Base-by-base conservation (phyloP, 2,329 filamentous ascomycete species). In the Xylaria sp. region DNA sequence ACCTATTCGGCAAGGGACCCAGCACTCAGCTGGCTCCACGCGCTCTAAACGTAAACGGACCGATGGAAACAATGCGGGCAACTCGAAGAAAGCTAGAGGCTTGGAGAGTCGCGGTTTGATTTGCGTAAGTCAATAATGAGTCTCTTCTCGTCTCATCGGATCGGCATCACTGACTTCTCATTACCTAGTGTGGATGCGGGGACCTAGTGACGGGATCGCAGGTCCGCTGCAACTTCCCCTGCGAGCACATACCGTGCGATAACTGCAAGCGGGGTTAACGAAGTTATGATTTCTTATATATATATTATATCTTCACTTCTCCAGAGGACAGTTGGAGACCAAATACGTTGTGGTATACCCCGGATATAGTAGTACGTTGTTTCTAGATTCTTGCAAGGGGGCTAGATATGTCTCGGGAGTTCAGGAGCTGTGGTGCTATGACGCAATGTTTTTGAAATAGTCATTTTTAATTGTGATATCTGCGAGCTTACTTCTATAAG, bases 41-140 rank as follows among this genome's bases (percentile, higher is more conserved):
- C 53, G 38, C 59, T 31, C 71, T 26, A 77, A 76, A 53, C 72
- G 75, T n/a, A 75, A 75, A 61, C 72, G 71, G n/a, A 72, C 70
- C 13, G 69, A 73, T n/a, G 44, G 60, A 40, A 54, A 38, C 7
- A 66, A 65, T 33, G 6, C 11, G 1, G 49, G 60, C 53, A 64
- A 51, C 13, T 40, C 63, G 9, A 76, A 77, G 68, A 73, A 66
- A 54, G 20, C 53, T 4, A 72, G 63, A 38, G 17, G 53, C 17
- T 9, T 60, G 15, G 63, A n/a, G 9, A 66, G 53, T 44, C 51
- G 28, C 33, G 38, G 57, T n/a, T 31, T 66, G 11, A 38, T 57
- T 58, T 71, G 70, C 40, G 70, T 71, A 64, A 69, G 70, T 65
- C 11, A 10, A 66, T 33, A 54, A 51, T 23, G 42, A 51, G 51